A percentile compares a stretch with the other conserved stretches of the same genome.
phyloP scores from a whole-genome alignment of 148 eudicot genomes.

The Chenopodium album region DNA sequence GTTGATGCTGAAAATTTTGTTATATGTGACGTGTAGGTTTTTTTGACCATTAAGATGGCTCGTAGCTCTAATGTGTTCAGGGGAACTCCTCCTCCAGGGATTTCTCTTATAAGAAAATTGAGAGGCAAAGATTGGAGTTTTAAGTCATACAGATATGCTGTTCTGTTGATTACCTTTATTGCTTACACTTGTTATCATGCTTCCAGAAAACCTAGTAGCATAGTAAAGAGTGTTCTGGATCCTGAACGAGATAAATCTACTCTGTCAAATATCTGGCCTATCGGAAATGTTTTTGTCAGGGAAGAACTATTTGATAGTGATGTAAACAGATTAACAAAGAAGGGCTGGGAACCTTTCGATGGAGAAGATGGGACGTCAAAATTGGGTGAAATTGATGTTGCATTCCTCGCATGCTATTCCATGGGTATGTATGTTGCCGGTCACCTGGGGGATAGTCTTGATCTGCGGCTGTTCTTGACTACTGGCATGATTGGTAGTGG shows the following conservation, averaged over 20 bases:
- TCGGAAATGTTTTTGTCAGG: conserved; percentile 56
- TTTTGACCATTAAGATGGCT: conserved; percentile 36
- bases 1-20: background rate
- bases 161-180: conserved; percentile 75
- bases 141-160: conserved; percentile 60
- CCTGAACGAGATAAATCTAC: conserved; percentile 39
- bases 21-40: conserved; percentile 12
- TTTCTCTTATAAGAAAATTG: conserved; percentile 48
- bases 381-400: conserved; percentile 88
- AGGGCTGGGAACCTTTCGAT: conserved; percentile 90
- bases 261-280: conserved; percentile 56
- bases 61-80: conserved; percentile 19
- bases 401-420: conserved; percentile 81
- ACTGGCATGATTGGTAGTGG: conserved; percentile 95
- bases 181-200: conserved; percentile 93
- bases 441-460: conserved; percentile 81
- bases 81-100: conserved; percentile 64
- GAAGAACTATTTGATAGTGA: conserved; percentile 24
- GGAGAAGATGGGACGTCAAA: conserved; percentile 64
- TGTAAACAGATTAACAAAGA: conserved; percentile 5
- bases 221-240: conserved; percentile 86
- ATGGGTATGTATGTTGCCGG: conserved; percentile 93
- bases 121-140: conserved; percentile 80
- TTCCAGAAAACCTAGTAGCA: conserved; percentile 92
- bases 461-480: conserved; percentile 75